Percentiles rank a stretch among this genome's conserved stretches.
These are phyloP conservation scores for Salisapilia sapeloensis DNA, from an alignment of 352 stramenopile species.

Conservation along the genomic window DNA sequence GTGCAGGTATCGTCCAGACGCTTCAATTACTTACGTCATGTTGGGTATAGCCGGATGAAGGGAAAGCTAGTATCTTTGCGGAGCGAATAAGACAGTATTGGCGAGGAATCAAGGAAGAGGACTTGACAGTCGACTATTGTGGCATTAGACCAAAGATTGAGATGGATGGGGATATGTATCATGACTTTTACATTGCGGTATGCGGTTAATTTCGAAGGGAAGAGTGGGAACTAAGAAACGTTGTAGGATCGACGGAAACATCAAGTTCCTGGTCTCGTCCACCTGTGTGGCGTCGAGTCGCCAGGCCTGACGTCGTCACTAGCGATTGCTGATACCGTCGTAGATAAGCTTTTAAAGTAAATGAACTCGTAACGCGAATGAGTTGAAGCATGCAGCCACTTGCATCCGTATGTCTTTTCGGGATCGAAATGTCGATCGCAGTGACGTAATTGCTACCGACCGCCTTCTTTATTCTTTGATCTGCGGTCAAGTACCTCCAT, in stretches of 20 bases:
- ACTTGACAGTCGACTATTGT: constrained; percentile 87
- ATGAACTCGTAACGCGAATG: too few relatives aligned
- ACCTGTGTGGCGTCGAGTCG: constrained; percentile 93
- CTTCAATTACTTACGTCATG: neutral
- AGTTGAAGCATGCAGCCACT: too few relatives aligned
- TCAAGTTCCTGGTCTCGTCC: constrained; percentile 71
- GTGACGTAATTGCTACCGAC: neutral
- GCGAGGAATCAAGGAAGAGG: constrained; percentile 55
- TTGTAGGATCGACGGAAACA: constrained; percentile 40
- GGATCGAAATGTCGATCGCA: neutral
- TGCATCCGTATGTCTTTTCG: too few relatives aligned
- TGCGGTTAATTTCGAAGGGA: constrained; percentile 3
- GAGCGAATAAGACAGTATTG: constrained; percentile 86
- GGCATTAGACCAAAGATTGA: constrained; percentile 91
- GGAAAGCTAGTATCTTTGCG: constrained; percentile 40
- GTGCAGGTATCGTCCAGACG: neutral
- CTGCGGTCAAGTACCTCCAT: neutral
- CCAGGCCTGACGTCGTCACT: constrained; percentile 86
- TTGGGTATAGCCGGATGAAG: constrained; percentile 16
- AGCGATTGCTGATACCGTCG: constrained; percentile 64
- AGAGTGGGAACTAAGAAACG: too few relatives aligned
- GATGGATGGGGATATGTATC: constrained; percentile 25
- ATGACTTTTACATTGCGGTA: constrained; percentile 87
- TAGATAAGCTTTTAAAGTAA: constrained; percentile 15
- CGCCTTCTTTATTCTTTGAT: neutral